Evolutionary conservation across 768 basidiomycete genomes (phyloP).

Genomic region (Crucibulum laeve): DNA sequence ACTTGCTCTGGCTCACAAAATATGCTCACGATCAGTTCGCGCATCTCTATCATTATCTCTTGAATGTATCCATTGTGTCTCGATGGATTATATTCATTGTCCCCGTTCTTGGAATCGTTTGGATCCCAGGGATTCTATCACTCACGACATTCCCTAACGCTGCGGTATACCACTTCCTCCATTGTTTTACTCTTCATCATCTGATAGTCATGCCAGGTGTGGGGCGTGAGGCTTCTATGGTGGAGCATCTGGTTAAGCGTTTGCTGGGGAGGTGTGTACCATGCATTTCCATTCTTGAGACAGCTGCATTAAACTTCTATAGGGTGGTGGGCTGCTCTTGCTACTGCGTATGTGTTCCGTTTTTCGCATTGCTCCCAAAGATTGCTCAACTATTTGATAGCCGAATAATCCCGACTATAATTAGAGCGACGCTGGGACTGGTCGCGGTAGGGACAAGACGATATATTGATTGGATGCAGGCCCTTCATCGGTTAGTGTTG

Average conservation of each 20-base stretch:
- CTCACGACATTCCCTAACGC: slow-evolving; percentile 46
- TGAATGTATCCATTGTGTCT: slow-evolving; percentile 73
- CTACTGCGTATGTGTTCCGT: slow-evolving; percentile 48
- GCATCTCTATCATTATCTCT: slow-evolving; percentile 66
- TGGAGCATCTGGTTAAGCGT: slow-evolving; percentile 87
- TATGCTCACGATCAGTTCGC: slow-evolving; percentile 36
- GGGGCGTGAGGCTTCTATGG: slow-evolving; percentile 60
- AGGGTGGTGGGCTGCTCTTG: slow-evolving; percentile 81
- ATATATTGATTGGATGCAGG: slow-evolving; percentile 78
- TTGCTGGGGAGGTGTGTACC: slow-evolving; percentile 61
- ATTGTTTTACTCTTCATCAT: slow-evolving; percentile 1
- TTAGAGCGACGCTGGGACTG: slow-evolving; percentile 64
- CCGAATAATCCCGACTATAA: slow-evolving; percentile 44
- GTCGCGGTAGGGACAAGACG: slow-evolving; percentile 66
- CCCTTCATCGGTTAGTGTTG: slow-evolving; percentile 50
- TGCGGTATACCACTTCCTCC: slow-evolving; percentile 30
- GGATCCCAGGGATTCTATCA: slow-evolving; percentile 75
- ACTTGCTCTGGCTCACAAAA: background rate
- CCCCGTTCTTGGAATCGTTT: slow-evolving; percentile 60
- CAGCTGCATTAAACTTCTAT: slow-evolving; percentile 3
- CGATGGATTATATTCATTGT: slow-evolving; percentile 80
- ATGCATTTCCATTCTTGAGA: background rate
- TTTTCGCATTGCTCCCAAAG: background rate
- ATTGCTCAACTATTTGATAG: slow-evolving; percentile 20
- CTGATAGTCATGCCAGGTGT: slow-evolving; percentile 32